Percentiles rank a stretch among this genome's conserved stretches.
phyloP scores from a whole-genome alignment of 129 eudicot genomes.

The Rutidosis leptorrhynchoides region DNA sequence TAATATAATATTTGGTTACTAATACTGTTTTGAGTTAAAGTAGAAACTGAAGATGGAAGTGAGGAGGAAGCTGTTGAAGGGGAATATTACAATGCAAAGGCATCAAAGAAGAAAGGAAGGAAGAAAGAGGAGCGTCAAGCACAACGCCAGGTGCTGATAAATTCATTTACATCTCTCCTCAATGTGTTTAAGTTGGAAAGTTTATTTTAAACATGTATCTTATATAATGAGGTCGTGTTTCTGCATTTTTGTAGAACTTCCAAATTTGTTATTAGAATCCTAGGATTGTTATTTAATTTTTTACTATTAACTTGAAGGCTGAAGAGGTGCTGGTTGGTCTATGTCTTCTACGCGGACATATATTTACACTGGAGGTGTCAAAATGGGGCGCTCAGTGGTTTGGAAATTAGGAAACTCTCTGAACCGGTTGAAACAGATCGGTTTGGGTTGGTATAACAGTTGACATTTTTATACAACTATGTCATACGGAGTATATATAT shows the following conservation, averaged over 20 bases:
- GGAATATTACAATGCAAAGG: constrained; percentile 47
- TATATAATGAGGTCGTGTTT: background rate
- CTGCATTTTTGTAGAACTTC: background rate
- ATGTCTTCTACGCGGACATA: background rate
- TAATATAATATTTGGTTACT: background rate
- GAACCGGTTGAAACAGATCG: background rate
- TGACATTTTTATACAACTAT: background rate
- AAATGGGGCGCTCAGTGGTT: background rate
- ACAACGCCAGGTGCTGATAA: constrained; percentile 59
- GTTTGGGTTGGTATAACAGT: background rate
- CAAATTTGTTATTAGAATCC: background rate
- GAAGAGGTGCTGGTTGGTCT: constrained; percentile 81
- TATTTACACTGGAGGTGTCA: background rate
- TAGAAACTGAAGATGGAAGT: constrained; percentile 74
- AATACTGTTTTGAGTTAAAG: constrained; percentile 15
- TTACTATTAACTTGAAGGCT: constrained; percentile 46
- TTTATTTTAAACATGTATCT: constrained; percentile 7
- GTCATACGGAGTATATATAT: too few relatives aligned
- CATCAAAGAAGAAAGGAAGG: constrained; percentile 81
- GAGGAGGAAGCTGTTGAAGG: constrained; percentile 79
- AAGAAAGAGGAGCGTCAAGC: constrained; percentile 93
- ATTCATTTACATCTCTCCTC: background rate
- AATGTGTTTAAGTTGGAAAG: background rate
- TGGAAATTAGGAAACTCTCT: background rate
- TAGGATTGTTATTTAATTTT: background rate